Conservation (phyloP, 2,329 filamentous ascomycete genomes). For the Diplodia corticola region DNA sequence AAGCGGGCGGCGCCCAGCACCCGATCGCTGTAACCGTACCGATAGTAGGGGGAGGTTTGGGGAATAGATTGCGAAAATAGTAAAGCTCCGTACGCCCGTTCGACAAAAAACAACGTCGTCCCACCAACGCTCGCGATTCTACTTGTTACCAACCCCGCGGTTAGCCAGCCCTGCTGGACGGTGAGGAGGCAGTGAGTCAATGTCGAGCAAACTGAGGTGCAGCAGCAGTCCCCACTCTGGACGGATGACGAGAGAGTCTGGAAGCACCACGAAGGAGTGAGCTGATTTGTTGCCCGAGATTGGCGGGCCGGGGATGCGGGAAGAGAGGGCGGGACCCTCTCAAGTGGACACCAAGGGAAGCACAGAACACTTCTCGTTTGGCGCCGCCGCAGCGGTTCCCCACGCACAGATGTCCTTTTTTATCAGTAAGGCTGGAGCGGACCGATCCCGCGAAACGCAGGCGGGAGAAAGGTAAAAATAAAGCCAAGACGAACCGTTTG, state of each 20-base stretch:
- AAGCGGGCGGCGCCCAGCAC: neutral
- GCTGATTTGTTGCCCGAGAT: neutral
- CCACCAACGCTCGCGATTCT: neutral
- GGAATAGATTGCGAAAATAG: neutral
- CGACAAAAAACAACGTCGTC: neutral
- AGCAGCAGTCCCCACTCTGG: neutral
- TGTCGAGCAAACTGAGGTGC: neutral
- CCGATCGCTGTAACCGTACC: neutral
- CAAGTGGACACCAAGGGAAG: neutral
- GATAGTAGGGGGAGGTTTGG: neutral
- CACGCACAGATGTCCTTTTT: neutral
- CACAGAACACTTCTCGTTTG: neutral
- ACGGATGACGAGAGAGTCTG: neutral
- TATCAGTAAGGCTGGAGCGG: slow-evolving; percentile 10
- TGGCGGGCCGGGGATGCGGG: neutral
- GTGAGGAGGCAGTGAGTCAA: neutral
- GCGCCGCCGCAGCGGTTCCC: slow-evolving; percentile 8
- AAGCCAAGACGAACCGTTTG: slow-evolving; percentile 10
- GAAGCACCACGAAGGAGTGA: neutral
- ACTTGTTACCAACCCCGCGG: neutral
- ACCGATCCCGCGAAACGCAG: neutral
- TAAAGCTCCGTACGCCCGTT: neutral
- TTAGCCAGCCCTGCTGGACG: neutral
- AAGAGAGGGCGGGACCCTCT: neutral
- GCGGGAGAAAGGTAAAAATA: slow-evolving; percentile 6